Conservation (phyloP, 2,329 filamentous ascomycete species). For the Penicillium capsulatum region DNA sequence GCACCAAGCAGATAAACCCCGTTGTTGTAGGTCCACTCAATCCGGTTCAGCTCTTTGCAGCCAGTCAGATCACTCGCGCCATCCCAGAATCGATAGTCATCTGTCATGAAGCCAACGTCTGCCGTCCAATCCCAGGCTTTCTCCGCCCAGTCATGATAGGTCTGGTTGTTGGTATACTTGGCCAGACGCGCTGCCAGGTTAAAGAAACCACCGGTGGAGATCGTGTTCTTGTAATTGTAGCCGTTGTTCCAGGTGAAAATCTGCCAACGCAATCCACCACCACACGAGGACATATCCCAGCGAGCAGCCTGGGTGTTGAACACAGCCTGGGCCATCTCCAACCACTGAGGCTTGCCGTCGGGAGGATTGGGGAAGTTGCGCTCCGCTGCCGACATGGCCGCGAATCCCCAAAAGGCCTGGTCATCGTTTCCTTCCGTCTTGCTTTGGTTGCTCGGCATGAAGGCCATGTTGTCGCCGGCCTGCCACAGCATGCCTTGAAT, state of each 20-base stretch:
- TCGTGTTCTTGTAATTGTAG: conserved; percentile 34
- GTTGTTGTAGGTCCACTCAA: conserved; percentile 57
- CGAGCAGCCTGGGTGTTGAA: conserved; percentile 72
- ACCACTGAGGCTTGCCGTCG: conserved; percentile 63
- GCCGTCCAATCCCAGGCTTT: conserved; percentile 58
- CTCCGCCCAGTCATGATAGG: conserved; percentile 60
- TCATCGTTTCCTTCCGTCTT: conserved; percentile 53
- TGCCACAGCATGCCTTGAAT: conserved; percentile 38
- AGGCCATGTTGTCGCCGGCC: conserved; percentile 35
- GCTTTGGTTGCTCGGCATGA: conserved; percentile 43
- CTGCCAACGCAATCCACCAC: conserved; percentile 59
- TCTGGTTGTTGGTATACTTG: conserved; percentile 30
- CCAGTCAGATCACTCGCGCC: conserved; percentile 51
- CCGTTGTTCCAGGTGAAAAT: conserved; percentile 35
- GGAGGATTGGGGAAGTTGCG: conserved; percentile 41
- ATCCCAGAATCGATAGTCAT: conserved; percentile 52
- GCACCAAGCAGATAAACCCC: conserved; percentile 54
- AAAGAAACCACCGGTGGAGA: conserved; percentile 34
- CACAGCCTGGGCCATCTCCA: conserved; percentile 71
- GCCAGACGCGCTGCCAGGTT: conserved; percentile 30
- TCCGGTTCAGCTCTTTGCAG: conserved; percentile 50
- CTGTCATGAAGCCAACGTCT: conserved; percentile 49
- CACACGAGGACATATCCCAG: conserved; percentile 65
- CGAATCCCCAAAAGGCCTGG: conserved; percentile 56
- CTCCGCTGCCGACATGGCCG: conserved; percentile 55